Percentiles rank a stretch among this genome's conserved stretches.
Evolutionary conservation across 768 basidiomycete species (phyloP).

Genomic region (Phaeotremella fagi): DNA sequence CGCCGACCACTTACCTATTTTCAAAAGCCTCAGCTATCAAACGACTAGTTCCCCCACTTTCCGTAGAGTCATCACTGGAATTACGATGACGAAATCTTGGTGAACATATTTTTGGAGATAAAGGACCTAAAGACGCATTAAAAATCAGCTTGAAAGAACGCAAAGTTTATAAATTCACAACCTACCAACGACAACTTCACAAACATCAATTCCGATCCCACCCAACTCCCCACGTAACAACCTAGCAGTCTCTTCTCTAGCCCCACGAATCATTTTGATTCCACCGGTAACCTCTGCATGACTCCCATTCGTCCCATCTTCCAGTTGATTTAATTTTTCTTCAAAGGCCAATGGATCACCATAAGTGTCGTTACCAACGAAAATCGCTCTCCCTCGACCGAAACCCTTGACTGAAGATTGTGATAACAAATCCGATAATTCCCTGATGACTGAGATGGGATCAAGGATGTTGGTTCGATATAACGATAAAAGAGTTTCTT

Average conservation of each 20-base stretch:
- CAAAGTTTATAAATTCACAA: not conserved
- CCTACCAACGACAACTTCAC: constrained; percentile 37
- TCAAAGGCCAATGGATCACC: too few relatives aligned
- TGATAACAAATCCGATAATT: constrained; percentile 25
- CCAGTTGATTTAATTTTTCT: not conserved
- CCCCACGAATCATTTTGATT: constrained; percentile 14
- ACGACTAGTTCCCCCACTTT: too few relatives aligned
- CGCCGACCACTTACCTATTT: too few relatives aligned
- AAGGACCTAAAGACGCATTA: constrained; percentile 14
- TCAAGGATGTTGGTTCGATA: constrained; percentile 36
- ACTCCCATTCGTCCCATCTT: not conserved
- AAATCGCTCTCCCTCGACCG: constrained; percentile 22
- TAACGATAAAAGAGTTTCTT: constrained; percentile 19
- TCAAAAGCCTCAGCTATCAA: too few relatives aligned
- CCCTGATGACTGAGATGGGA: constrained; percentile 28
- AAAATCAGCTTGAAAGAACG: not conserved
- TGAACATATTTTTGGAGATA: constrained; percentile 8
- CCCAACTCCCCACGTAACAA: constrained; percentile 21
- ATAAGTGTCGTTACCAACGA: constrained; percentile 18
- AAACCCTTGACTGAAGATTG: not conserved
- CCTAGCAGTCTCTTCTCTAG: constrained; percentile 15
- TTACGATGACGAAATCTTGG: constrained; percentile 6
- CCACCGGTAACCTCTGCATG: not conserved
- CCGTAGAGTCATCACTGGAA: constrained; percentile 8
- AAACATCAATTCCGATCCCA: constrained; percentile 26